These are phyloP conservation scores for Planoprotostelium fungivorum DNA, from an alignment of 78 protist genomes.

Conservation along the genomic window DNA sequence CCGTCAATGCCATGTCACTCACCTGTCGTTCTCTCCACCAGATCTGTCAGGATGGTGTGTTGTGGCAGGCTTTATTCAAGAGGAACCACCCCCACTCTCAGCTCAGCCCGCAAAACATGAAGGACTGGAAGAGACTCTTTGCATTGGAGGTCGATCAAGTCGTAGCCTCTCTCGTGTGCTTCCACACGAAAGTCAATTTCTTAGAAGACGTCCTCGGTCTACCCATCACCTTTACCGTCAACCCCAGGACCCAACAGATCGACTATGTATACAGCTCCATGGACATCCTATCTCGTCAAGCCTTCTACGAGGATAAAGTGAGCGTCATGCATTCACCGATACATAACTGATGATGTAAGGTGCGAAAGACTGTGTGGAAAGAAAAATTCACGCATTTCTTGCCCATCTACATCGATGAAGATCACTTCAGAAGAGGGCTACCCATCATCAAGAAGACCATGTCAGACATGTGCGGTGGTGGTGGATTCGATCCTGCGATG, in stretches of 20 bases:
- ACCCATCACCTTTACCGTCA: neutral
- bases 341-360: neutral
- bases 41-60: neutral
- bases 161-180: slow-evolving; percentile 4
- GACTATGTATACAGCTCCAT: slow-evolving; percentile 1
- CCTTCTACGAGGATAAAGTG: neutral
- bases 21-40: neutral
- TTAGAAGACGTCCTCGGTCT: slow-evolving; percentile 16
- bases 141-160: neutral
- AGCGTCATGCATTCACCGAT: neutral
- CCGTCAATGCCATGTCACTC: neutral
- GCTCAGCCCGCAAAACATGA: neutral
- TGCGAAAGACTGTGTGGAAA: slow-evolving; percentile 9
- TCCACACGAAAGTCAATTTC: slow-evolving; percentile 15
- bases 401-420: slow-evolving; percentile 13
- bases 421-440: neutral
- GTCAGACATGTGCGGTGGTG: neutral
- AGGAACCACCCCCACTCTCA: neutral
- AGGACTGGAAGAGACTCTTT: slow-evolving; percentile 5
- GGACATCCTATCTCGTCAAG: neutral
- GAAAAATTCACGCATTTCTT: slow-evolving; percentile 33
- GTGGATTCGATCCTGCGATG: slow-evolving; percentile 8
- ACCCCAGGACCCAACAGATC: neutral
- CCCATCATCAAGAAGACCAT: slow-evolving; percentile 2
- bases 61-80: neutral